Base-by-base conservation (phyloP, 2,329 filamentous ascomycete genomes). In the Pyrenochaeta sp. region DNA sequence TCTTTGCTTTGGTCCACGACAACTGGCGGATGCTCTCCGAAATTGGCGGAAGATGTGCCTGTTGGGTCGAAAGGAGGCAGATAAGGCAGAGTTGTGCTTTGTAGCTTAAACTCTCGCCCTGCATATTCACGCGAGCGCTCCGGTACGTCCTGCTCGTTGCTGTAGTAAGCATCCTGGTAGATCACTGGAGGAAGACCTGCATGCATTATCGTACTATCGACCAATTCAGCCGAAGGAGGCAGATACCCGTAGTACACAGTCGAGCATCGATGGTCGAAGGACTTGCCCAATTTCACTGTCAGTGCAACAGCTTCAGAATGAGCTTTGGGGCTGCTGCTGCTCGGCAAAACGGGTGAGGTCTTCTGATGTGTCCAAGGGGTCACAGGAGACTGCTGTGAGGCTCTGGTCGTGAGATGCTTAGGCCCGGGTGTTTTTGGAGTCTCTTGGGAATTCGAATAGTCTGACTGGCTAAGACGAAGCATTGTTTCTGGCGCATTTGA, bases 121-220 rank as follows among this genome's bases (percentile, higher is more conserved):
- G 91, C 94, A 78, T 97, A 98, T 76, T 97, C 92, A 52, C 92
- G 85, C 32, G 84, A 78, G 52, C 90, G 86, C 39, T 89, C 84
- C 12, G 93, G 93, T 0, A 97, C 90, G 77, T 98, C 95, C 50
- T 83, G 84, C 60, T 96, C 92, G 28, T 91, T 84, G 66, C 93
- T 91, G 73, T 97, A 98, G 70, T 90, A 93, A 0, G 93, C 89
- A 72, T 93, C 89, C 75, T 93, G 91, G 63, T 97, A 96, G 48
- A 97, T 85, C 13, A 91, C 84, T 56, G 89, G 83, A 0, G 91
- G 90, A 8, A 88, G 78, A 12, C 83, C 83, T 56, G 83, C 77
- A n/a, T 81, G 73, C 65, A 83, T 77, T 74, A 92, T 83, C 0
- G 87, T 90, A 1, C 80, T 79, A 2, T 79, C 71, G 1, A 92